phyloP scores from a whole-genome alignment of 1,284 basidiomycete species.

The Cryptococcus hybrid region DNA sequence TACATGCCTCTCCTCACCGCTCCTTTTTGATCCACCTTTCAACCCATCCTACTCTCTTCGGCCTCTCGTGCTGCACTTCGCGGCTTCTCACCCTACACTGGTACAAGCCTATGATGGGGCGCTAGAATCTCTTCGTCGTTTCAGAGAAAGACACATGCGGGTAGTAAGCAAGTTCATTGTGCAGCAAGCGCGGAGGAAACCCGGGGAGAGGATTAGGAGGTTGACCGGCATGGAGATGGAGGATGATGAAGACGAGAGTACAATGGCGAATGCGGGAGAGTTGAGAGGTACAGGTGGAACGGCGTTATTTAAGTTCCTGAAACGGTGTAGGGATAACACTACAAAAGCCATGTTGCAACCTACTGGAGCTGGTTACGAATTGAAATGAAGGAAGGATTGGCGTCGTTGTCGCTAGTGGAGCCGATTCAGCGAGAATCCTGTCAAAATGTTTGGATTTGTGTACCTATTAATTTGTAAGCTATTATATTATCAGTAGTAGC shows the following conservation, averaged over 20 bases:
- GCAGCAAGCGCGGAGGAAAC: conserved; percentile 57
- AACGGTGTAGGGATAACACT: conserved; percentile 74
- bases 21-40: conserved; percentile 78
- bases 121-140: conserved; percentile 68
- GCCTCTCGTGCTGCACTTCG: conserved; percentile 44
- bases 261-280: conserved; percentile 30
- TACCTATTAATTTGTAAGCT: too few species aligned
- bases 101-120: conserved; percentile 70
- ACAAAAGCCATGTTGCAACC: conserved; percentile 58
- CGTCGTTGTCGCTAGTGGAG: background rate
- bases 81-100: conserved; percentile 46
- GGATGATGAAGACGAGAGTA: conserved; percentile 7
- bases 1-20: conserved; percentile 93
- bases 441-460: background rate
- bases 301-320: conserved; percentile 74
- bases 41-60: conserved; percentile 61
- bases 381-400: conserved; percentile 8
- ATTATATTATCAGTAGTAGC: too few species aligned
- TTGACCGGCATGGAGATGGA: conserved; percentile 24
- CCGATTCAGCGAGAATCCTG: background rate
- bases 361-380: conserved; percentile 26
- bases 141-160: conserved; percentile 84
- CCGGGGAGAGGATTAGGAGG: conserved; percentile 31
- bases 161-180: conserved; percentile 84
- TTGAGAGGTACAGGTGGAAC: conserved; percentile 86